Base-by-base conservation (phyloP, 2,329 filamentous ascomycete species). In the Microdochium trichocladiopsis region DNA sequence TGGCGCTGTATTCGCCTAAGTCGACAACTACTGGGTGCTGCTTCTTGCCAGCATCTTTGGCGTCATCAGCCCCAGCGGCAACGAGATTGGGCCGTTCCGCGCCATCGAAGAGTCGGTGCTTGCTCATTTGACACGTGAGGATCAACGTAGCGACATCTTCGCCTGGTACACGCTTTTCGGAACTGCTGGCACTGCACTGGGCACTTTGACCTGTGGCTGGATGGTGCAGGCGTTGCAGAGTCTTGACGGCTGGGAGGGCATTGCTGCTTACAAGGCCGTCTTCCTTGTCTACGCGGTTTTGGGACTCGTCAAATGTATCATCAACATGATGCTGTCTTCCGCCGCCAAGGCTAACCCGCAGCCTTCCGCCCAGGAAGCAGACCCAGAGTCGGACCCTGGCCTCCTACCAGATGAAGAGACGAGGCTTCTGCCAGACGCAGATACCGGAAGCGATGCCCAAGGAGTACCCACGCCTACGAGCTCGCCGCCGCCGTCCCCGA, bases 51-150 rank as follows among this genome's bases (percentile, higher is more conserved):
- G 68, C 2, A 64, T 73, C 23, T 60, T 74, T 41, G 71, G 71
- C 4, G 69, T 74, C 25, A 73, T 74, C 47, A 54, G 60, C 5
- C 25, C 52, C 16, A 78, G 77, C 58, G 80, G 80, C 11, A 82
- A 79, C 52, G 80, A 84, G 59, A 82, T 83, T 51, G 80, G 80
- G 0, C 80, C 80, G 0, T 83, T 84, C 51, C 70, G 78, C 41
- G 79, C 80, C 31, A 71, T 83, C 24, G 80, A 83, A 59, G 79
- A 83, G 65, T 79, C 76, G 4, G 73, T 75, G 4, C 64, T 83
- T 1, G 78, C 79, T 5, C 78, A 82, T 33, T 67, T 83, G 3
- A 79, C 76, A 1, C 60, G 62, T 0, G 54, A 68, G 5, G 63
- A 66, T 2, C 65, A 68, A 2, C 64, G 78, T 43, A 70, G 73